These are phyloP conservation scores for Cordyceps farinosa DNA, from an alignment of 2,329 filamentous ascomycete species.

Conservation along the genomic window DNA sequence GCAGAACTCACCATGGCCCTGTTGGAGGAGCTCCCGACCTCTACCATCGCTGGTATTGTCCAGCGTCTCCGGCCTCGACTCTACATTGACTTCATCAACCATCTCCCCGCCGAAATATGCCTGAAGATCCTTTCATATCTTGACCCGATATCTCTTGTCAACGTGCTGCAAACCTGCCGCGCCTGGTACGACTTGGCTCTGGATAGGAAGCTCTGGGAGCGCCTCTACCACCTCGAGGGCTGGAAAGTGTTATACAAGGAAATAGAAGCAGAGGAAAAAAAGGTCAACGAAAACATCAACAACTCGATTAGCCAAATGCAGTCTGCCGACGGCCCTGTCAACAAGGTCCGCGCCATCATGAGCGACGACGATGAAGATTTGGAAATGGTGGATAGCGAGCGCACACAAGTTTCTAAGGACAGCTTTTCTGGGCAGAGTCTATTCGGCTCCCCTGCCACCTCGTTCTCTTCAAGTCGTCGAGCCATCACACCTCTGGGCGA, in stretches of 20 bases:
- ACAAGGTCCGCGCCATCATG: conserved; percentile 53
- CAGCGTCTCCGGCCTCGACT: conserved; percentile 76
- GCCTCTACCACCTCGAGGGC: conserved; percentile 77
- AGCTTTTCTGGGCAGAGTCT: conserved; percentile 28
- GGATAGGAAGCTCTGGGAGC: conserved; percentile 83
- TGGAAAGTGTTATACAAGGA: conserved; percentile 71
- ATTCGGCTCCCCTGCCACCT: conserved; percentile 33
- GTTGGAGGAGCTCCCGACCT: conserved; percentile 74
- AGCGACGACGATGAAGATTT: conserved; percentile 50
- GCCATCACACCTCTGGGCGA: conserved; percentile 27
- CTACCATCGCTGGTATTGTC: conserved; percentile 75
- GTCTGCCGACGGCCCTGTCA: conserved; percentile 48
- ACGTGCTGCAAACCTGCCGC: conserved; percentile 73
- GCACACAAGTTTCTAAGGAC: conserved; percentile 26
- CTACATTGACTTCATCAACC: conserved; percentile 85
- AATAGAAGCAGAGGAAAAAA: conserved; percentile 63
- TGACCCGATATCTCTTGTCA: conserved; percentile 74
- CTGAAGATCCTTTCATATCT: conserved; percentile 86
- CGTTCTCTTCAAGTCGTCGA: conserved; percentile 30
- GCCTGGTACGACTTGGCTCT: conserved; percentile 78
- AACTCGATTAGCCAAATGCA: conserved; percentile 40
- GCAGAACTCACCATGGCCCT: conserved; percentile 77
- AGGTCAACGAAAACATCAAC: conserved; percentile 45
- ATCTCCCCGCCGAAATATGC: conserved; percentile 86
- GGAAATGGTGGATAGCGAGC: conserved; percentile 44